Percentiles rank a stretch among this genome's conserved stretches.
phyloP scores from a whole-genome alignment of 2,329 filamentous ascomycete genomes.

The Madurella fahalii region DNA sequence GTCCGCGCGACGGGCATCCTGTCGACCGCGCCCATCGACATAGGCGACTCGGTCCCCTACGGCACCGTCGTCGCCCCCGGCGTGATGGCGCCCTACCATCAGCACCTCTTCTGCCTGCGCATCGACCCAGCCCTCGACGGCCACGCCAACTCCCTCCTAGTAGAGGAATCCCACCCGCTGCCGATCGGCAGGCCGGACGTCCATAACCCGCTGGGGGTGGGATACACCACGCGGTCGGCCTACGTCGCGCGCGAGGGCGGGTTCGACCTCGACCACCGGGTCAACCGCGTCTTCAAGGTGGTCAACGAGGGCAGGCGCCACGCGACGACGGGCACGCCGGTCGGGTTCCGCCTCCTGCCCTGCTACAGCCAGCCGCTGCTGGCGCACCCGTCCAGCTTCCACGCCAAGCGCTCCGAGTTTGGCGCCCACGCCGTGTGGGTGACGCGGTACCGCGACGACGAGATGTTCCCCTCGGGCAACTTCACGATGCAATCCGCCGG shows the following conservation, averaged over 20 bases:
- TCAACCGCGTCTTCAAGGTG: conserved; percentile 47
- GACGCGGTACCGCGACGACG: conserved; percentile 40
- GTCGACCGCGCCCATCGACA: conserved; percentile 55
- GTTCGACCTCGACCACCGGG: conserved; percentile 47
- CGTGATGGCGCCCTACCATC: conserved; percentile 64
- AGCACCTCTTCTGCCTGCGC: conserved; percentile 63
- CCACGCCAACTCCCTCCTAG: conserved; percentile 48
- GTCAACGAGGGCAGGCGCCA: conserved; percentile 43
- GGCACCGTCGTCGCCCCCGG: conserved; percentile 62
- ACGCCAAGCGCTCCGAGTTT: conserved; percentile 41
- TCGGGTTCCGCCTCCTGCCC: conserved; percentile 45
- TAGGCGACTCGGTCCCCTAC: conserved; percentile 48
- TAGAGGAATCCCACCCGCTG: conserved; percentile 40
- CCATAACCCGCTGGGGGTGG: conserved; percentile 51
- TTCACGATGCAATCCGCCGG: conserved; percentile 48
- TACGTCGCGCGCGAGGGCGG: conserved; percentile 41
- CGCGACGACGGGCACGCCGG: conserved; percentile 39
- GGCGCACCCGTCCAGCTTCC: conserved; percentile 37
- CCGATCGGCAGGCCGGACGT: conserved; percentile 31
- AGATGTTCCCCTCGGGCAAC: conserved; percentile 40
- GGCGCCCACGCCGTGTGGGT: conserved; percentile 43
- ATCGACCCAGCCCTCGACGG: conserved; percentile 64
- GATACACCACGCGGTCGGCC: conserved; percentile 40
- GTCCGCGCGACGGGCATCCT: conserved; percentile 64
- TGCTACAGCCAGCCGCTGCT: conserved; percentile 45